Percentiles rank a stretch among this genome's conserved stretches.
Conservation (phyloP, 495 filamentous ascomycete species). For the Entonaema liquescens region DNA sequence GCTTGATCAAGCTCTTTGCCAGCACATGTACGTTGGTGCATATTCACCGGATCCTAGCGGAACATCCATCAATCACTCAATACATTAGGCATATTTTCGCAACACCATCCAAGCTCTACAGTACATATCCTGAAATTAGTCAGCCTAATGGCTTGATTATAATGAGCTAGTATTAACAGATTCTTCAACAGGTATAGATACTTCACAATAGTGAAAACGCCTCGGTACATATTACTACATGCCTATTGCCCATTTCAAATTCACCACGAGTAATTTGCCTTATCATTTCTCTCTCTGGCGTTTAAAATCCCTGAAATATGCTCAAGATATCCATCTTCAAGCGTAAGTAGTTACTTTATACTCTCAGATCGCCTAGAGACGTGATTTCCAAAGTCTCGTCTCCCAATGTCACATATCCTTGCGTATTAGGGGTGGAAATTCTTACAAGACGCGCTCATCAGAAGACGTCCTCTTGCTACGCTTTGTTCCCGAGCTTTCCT, state of each 20-base stretch:
- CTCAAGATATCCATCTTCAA: too few relatives aligned
- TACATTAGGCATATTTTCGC: not conserved
- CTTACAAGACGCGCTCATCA: too few relatives aligned
- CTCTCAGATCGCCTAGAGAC: too few relatives aligned
- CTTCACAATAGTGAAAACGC: not conserved
- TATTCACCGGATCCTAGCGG: slow-evolving; percentile 14
- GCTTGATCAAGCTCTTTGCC: slow-evolving; percentile 3
- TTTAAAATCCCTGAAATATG: too few relatives aligned
- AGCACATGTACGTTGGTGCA: slow-evolving; percentile 10
- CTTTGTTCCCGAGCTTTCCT: too few relatives aligned
- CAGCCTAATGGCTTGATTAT: not conserved
- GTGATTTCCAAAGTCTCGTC: too few relatives aligned
- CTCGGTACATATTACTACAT: not conserved
- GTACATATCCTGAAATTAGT: not conserved
- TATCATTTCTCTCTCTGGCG: too few relatives aligned
- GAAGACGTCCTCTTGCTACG: too few relatives aligned
- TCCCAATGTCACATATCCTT: too few relatives aligned
- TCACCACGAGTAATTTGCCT: not conserved
- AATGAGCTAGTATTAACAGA: not conserved
- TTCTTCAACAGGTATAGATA: not conserved
- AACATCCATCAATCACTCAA: not conserved
- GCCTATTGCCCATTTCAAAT: not conserved
- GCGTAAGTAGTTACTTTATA: too few relatives aligned
- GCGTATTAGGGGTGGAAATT: too few relatives aligned
- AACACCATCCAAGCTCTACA: not conserved